phyloP scores from a whole-genome alignment of 495 filamentous ascomycete genomes.

The Penicillium canescens region DNA sequence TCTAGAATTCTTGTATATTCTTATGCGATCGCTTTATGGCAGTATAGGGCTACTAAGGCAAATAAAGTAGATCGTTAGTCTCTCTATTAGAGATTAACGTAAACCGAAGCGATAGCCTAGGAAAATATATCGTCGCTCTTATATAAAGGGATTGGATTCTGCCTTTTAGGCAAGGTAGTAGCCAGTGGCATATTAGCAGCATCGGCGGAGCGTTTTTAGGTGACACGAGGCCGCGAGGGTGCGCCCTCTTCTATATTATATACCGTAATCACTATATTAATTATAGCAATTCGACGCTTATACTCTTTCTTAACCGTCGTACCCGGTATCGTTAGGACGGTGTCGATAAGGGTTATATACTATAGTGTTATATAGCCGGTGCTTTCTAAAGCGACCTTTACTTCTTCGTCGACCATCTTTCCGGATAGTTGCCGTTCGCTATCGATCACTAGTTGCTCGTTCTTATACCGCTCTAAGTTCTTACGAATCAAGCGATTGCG shows the following conservation, averaged over 20 bases:
- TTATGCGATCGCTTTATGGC: slow-evolving; percentile 13
- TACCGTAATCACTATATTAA: slow-evolving; percentile 29
- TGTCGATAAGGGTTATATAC: no score
- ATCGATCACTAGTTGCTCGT: slow-evolving; percentile 34
- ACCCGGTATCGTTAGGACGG: no score
- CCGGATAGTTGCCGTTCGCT: slow-evolving; percentile 28
- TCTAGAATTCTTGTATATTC: slow-evolving; percentile 16
- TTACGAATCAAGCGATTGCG: slow-evolving; percentile 19
- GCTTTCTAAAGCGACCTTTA: slow-evolving; percentile 20
- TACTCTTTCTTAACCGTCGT: no score
- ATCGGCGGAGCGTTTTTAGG: slow-evolving; percentile 15
- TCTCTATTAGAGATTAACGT: slow-evolving; percentile 17
- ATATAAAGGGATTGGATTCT: slow-evolving; percentile 12
- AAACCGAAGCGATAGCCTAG: slow-evolving; percentile 20
- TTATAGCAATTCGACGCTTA: slow-evolving; percentile 23
- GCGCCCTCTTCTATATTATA: slow-evolving; percentile 31
- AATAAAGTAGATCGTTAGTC: slow-evolving; percentile 26
- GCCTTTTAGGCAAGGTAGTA: slow-evolving; percentile 10
- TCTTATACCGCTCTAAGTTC: slow-evolving; percentile 31
- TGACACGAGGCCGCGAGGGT: slow-evolving; percentile 8
- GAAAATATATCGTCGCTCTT: slow-evolving; percentile 14
- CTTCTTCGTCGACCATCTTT: slow-evolving; percentile 25
- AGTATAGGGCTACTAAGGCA: slow-evolving; percentile 16
- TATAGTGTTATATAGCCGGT: no score
- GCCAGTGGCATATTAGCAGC: slow-evolving; percentile 3